These are phyloP conservation scores for Apiospora saccharicola DNA, from an alignment of 2,329 filamentous ascomycete species.

Conservation along the genomic window DNA sequence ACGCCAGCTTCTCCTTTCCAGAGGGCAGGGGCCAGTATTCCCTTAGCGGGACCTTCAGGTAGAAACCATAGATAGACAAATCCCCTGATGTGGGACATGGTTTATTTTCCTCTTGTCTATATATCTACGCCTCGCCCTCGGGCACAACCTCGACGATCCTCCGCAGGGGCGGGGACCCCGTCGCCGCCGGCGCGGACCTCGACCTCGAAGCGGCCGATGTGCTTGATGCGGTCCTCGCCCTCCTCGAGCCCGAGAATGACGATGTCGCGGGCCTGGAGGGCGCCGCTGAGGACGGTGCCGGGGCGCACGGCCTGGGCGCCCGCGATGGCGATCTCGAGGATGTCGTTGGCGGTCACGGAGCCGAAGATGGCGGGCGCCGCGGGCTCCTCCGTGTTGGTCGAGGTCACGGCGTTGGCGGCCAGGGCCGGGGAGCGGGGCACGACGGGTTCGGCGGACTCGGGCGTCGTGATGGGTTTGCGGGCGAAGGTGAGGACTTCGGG, in stretches of 20 bases:
- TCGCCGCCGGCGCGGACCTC: slow-evolving; percentile 42
- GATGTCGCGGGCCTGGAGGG: slow-evolving; percentile 47
- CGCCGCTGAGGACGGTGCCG: slow-evolving; percentile 37
- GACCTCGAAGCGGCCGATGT: slow-evolving; percentile 49
- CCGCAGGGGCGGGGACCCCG: slow-evolving; percentile 40
- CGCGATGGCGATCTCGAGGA: slow-evolving; percentile 45
- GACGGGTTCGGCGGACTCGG: slow-evolving; percentile 29
- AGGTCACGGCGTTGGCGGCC: slow-evolving; percentile 38
- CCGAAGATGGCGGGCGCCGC: slow-evolving; percentile 47
- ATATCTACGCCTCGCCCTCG: slow-evolving; percentile 27
- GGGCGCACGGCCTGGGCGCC: slow-evolving; percentile 42
- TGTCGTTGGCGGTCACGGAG: slow-evolving; percentile 49
- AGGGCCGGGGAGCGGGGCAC: slow-evolving; percentile 39
- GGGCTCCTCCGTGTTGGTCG: slow-evolving; percentile 28
- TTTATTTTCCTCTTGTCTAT: neutral
- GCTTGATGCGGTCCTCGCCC: slow-evolving; percentile 49
- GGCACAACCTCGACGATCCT: slow-evolving; percentile 46
- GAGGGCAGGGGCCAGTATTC: neutral
- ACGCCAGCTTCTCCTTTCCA: neutral
- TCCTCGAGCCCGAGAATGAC: slow-evolving; percentile 42
- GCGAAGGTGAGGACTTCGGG: slow-evolving; percentile 48
- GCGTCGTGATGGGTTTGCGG: slow-evolving; percentile 45
- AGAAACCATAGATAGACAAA: neutral
- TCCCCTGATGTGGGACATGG: no score
- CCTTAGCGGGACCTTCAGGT: no score